These are phyloP conservation scores for Geosmithia flava DNA, from an alignment of 2,329 filamentous ascomycete species.

Conservation along the genomic window DNA sequence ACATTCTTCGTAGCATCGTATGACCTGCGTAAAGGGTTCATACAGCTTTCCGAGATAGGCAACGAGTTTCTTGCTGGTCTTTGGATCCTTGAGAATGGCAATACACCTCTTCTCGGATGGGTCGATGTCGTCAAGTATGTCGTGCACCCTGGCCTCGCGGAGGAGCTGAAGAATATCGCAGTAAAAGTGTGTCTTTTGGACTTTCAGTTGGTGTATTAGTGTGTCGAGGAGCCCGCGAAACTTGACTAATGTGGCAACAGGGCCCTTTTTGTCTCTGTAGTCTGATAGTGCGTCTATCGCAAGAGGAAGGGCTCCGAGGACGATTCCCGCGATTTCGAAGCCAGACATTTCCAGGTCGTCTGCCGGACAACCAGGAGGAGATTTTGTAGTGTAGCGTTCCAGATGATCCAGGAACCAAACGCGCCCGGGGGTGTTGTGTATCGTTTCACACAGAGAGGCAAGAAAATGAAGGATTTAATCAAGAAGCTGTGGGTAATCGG, in stretches of 20 bases:
- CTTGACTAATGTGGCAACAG: neutral
- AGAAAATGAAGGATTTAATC: too few relatives aligned
- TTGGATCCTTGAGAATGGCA: neutral
- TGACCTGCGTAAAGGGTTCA: too few relatives aligned
- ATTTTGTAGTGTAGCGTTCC: too few relatives aligned
- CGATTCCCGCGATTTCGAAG: neutral
- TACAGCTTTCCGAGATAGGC: too few relatives aligned
- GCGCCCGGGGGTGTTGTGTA: too few relatives aligned
- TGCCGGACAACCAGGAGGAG: too few relatives aligned
- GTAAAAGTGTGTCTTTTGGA: neutral
- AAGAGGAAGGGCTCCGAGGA: neutral
- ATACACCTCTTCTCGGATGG: neutral
- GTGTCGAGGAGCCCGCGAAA: neutral
- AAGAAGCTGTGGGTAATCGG: too few relatives aligned
- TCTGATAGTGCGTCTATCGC: neutral
- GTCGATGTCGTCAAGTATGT: neutral
- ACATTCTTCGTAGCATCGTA: neutral
- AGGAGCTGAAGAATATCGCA: neutral
- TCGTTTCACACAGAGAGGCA: too few relatives aligned
- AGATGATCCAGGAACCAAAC: too few relatives aligned
- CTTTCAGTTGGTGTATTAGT: neutral
- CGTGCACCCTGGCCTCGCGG: neutral
- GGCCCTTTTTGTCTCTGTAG: neutral
- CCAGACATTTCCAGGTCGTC: neutral
- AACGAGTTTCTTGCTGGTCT: too few relatives aligned